Evolutionary conservation across 306 rosid genomes (phyloP).

Genomic region (Notholithocarpus densiflorus): DNA sequence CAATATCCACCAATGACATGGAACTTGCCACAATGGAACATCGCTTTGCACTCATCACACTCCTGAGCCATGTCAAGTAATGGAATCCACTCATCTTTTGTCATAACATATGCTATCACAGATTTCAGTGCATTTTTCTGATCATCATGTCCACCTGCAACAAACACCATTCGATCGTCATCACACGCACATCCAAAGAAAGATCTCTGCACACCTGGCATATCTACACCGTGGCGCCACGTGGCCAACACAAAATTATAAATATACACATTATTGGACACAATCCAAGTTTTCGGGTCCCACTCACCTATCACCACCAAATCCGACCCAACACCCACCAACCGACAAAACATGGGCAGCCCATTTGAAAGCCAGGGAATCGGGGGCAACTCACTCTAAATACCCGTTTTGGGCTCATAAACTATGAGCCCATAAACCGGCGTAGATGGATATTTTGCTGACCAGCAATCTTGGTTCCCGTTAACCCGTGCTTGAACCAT

Average conservation of each 20-base stretch:
- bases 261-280: constrained; percentile 16
- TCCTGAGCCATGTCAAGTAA: constrained; percentile 26
- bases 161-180: not conserved
- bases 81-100: constrained; percentile 12
- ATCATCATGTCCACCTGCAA: constrained; percentile 27
- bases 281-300: constrained; percentile 28
- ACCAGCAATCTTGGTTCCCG: not conserved
- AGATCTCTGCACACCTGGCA: constrained; percentile 28
- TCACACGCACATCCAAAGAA: constrained; percentile 33
- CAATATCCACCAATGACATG: constrained; percentile 30
- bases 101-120: constrained; percentile 15
- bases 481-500: constrained; percentile 25
- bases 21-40: constrained; percentile 18
- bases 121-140: constrained; percentile 31
- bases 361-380: not conserved
- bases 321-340: constrained; percentile 18
- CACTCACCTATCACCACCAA: constrained; percentile 32
- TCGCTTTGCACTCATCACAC: constrained; percentile 26
- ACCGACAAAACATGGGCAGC: constrained; percentile 30
- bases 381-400: constrained; percentile 23
- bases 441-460: not conserved
- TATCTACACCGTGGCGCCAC: constrained; percentile 28
- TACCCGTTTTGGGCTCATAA: constrained; percentile 20
- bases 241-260: constrained; percentile 11
- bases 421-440: constrained; percentile 27